Percentiles rank a stretch among this genome's conserved stretches.
Conservation (phyloP, 2,329 filamentous ascomycete species). For the Akanthomyces lecanii region DNA sequence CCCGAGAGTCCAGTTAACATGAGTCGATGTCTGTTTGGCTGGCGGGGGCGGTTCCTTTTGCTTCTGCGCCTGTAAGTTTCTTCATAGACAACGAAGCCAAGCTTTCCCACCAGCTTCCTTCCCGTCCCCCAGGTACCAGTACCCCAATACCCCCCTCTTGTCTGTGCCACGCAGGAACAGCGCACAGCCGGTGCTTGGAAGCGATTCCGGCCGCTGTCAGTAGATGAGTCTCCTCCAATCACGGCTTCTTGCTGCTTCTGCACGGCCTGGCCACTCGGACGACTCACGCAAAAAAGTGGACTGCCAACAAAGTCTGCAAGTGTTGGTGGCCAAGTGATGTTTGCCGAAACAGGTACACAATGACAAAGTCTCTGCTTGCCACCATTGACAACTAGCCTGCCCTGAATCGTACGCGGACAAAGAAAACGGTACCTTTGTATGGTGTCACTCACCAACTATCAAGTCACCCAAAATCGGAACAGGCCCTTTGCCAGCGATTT, state of each 20-base stretch:
- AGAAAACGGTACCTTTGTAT: background rate
- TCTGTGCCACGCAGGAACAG: background rate
- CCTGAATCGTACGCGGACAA: background rate
- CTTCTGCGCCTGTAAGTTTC: background rate
- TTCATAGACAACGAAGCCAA: background rate
- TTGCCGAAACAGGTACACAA: background rate
- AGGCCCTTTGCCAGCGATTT: background rate
- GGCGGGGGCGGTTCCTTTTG: background rate
- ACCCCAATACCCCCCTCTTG: background rate
- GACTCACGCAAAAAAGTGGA: conserved; percentile 10
- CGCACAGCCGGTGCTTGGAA: background rate
- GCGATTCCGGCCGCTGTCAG: background rate
- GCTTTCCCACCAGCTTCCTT: background rate
- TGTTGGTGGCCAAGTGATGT: background rate
- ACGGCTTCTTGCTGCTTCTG: background rate
- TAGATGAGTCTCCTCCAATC: background rate
- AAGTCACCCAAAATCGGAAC: background rate
- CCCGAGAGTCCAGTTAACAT: background rate
- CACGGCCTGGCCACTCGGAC: conserved; percentile 2
- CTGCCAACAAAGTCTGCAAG: background rate
- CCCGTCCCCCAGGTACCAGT: background rate
- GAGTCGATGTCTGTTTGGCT: background rate
- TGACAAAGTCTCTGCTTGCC: background rate
- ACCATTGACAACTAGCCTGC: background rate
- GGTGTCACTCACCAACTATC: background rate